A percentile compares a stretch with the other conserved stretches of the same genome.
Conservation (phyloP, 352 stramenopile species). For the Phytophthora boehmeriae region DNA sequence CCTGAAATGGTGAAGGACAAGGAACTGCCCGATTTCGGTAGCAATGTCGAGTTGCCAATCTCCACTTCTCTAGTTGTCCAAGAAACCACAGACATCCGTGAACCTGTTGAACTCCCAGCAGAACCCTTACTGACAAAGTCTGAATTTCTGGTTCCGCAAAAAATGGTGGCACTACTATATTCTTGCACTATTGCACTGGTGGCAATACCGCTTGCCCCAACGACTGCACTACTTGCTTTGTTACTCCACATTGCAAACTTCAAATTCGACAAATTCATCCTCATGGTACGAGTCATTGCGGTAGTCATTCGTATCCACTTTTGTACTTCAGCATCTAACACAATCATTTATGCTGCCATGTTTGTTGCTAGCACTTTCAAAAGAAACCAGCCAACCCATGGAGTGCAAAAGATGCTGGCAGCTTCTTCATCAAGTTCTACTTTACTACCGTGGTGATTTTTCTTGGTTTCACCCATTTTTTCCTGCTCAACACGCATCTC, state of each 20-base stretch:
- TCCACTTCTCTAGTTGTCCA: neutral
- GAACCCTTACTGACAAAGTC: constrained; percentile 37
- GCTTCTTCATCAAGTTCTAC: constrained; percentile 91
- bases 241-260: constrained; percentile 74
- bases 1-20: neutral
- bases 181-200: constrained; percentile 77
- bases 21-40: neutral
- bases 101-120: neutral
- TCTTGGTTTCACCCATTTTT: constrained; percentile 63
- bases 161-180: constrained; percentile 85
- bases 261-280: constrained; percentile 82
- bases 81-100: constrained; percentile 2
- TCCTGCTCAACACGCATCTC: constrained; percentile 51
- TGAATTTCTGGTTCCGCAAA: constrained; percentile 81
- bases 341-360: neutral
- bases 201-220: constrained; percentile 71
- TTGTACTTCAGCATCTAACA: neutral
- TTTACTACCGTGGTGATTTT: constrained; percentile 75
- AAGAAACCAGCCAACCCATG: constrained; percentile 76
- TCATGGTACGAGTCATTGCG: constrained; percentile 43
- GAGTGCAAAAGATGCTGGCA: constrained; percentile 77
- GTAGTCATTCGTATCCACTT: neutral
- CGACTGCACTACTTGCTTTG: constrained; percentile 54
- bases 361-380: constrained; percentile 52
- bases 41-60: neutral